phyloP scores from a whole-genome alignment of 208 protist species.

The Strigomonas oncopelti region DNA sequence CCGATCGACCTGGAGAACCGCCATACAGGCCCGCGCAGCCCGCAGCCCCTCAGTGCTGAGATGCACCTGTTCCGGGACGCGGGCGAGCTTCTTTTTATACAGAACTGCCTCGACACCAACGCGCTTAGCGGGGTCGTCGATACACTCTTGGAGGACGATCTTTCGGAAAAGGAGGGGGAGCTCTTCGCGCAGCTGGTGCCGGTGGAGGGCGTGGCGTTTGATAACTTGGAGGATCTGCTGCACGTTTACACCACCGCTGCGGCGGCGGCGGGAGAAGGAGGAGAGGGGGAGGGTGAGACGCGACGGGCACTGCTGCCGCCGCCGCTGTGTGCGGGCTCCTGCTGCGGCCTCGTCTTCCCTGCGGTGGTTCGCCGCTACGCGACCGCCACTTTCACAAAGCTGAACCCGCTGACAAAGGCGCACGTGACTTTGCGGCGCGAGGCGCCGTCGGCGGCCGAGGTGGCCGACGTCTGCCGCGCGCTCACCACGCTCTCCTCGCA shows the following conservation, averaged over 20 bases:
- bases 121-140: conserved; percentile 34
- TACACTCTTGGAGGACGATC: conserved; percentile 41
- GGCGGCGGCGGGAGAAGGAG: neutral
- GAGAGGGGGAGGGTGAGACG: too few relatives aligned
- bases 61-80: conserved; percentile 64
- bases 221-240: conserved; percentile 58
- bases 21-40: conserved; percentile 28
- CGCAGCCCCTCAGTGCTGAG: conserved; percentile 54
- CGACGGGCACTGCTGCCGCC: too few relatives aligned
- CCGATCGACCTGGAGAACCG: conserved; percentile 39
- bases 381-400: conserved; percentile 44
- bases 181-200: conserved; percentile 66
- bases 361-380: conserved; percentile 54
- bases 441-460: conserved; percentile 30
- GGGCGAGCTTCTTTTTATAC: conserved; percentile 59
- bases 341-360: conserved; percentile 53
- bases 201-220: conserved; percentile 71
- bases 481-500: conserved; percentile 33
- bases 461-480: conserved; percentile 31
- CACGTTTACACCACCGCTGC: neutral
- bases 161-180: conserved; percentile 72
- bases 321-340: conserved; percentile 51
- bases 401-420: conserved; percentile 47
- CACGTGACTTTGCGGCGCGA: conserved; percentile 35
- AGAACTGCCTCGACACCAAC: conserved; percentile 38